Evolutionary conservation across 495 filamentous ascomycete genomes (phyloP).

Genomic region (Gamarada debralockiae): DNA sequence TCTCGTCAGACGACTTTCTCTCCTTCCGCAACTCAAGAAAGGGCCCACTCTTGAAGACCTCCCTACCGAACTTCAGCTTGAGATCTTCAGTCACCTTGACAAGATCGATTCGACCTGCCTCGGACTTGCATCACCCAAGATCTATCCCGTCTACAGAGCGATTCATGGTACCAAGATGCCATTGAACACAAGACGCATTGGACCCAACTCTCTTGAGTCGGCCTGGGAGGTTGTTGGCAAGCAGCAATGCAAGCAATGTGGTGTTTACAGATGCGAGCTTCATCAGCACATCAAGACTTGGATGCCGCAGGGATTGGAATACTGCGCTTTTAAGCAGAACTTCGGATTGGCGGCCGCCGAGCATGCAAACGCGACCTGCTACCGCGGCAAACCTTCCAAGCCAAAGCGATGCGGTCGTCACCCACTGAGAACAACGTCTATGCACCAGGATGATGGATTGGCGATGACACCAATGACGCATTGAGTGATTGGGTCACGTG

Average conservation of each 20-base stretch:
- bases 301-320: conserved; percentile 44
- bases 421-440: conserved; percentile 19
- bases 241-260: conserved; percentile 36
- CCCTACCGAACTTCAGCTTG: conserved; percentile 53
- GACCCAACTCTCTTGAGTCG: conserved; percentile 52
- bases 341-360: conserved; percentile 37
- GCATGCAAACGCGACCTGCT: conserved; percentile 39
- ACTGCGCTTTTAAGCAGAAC: conserved; percentile 46
- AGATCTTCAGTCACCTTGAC: conserved; percentile 50
- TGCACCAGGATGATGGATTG: conserved; percentile 19
- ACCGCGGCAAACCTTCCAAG: conserved; percentile 43
- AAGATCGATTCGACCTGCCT: conserved; percentile 53
- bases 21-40: conserved; percentile 3
- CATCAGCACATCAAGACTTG: conserved; percentile 50
- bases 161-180: conserved; percentile 43
- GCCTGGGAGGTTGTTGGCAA: conserved; percentile 44
- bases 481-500: no score
- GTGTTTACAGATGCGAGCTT: conserved; percentile 47
- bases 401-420: conserved; percentile 46
- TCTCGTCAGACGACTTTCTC: conserved; percentile 13
- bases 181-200: conserved; percentile 41
- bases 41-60: conserved; percentile 29
- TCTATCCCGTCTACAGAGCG: conserved; percentile 47
- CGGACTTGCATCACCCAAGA: conserved; percentile 43
- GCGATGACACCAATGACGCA: no score